Evolutionary conservation across 805 yeast genomes (phyloP), one percentile per base, ranked within the genome.

Genomic region (Metschnikowia reukaufii): DNA sequence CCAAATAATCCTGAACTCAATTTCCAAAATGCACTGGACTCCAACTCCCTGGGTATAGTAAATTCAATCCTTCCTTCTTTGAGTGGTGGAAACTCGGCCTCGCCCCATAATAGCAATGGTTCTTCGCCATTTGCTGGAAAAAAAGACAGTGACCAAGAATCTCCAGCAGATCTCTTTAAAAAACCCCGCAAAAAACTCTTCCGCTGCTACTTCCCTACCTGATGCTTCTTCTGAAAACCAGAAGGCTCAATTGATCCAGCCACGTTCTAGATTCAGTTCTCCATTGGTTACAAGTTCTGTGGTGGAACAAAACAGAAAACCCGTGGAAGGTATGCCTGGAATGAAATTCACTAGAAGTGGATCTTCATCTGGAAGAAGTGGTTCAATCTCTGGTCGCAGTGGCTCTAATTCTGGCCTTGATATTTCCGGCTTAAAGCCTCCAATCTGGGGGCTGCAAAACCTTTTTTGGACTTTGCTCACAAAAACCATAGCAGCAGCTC

Each of bases 111-210:
- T 9, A 45, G 42, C 45, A 40, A 40, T 38, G 64, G 18, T 56
- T 61, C 47, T 47, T 51, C 44, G 21, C 52, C 31, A 60, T 60
- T n/a, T 56, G 58, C 32, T 48, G 62, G 43, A 47, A 63, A 50
- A 13, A 47, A 48, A 4, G 53, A 53, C 36, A 40, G 39, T 18
- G 55, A 47, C 53, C 45, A 45, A 23, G 62, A 66, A 9, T 73
- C 84, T 0, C 79, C 77, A 1, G 81, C 79, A 53, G 83, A 79
- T 36, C 79, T 80, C 56, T 81, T 82, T 57, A 71, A 72, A 47
- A 57, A 55, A 20, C 47, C 54, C 47, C 49, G 55, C 18, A 50
- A 63, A 66, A n/a, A 41, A 63, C 61, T 42, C 67, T 2, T 44
- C 51, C 4, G 12, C 46, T 3, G 39, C 42, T 23, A 30, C 45